Base-by-base conservation (phyloP, 2,329 filamentous ascomycete genomes). In the Ophiognomonia clavigignenti-juglandacearum region DNA sequence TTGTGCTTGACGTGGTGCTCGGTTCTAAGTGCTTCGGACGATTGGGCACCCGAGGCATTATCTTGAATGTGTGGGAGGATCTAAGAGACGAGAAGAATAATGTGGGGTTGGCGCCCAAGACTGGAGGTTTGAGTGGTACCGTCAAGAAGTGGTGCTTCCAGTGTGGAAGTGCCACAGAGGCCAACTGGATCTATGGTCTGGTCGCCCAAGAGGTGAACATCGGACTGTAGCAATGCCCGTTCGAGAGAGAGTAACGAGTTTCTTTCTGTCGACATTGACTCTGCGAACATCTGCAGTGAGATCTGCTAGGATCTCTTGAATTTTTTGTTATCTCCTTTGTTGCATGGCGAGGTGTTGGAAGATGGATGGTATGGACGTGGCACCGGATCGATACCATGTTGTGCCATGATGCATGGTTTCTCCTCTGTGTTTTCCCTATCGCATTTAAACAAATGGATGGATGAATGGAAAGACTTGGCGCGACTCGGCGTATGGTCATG, bases 31-130 rank as follows among this genome's bases (percentile, higher is more conserved):
- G 87, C 60, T 95, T 96, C 66, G 86, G 91, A 55, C 74, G 87
- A 16, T 81, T 96, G 51, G 91, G 88, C 5, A 81, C 86, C 55
- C 86, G 87, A 27, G 91, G 91, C 39, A 92, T 96, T 58, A 88
- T 93, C 2, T 83, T 95, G 47, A 91, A 86, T 54, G 85, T 96
- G 29, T 93, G 89, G 82, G 86, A 93, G 63, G 83, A 88, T 54
- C 70, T 85, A 56, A 82, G 82, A 40, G 78, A 83, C 53, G 78
- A 78, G 53, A 73, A 79, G 20, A 78, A 79, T 20, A 71, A 74
- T 34, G 69, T 74, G 10, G 77, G 77, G 22, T 64, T 70, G 16
- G 77, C 68, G 35, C 75, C 77, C 3, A 69, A 71, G 42, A 74
- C 67, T 19, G 77, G 77, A 6, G 70, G 69, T 20, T 69, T 75